Evolutionary conservation across 2,329 filamentous ascomycete species (phyloP).

Genomic region (Beauveria sp.): DNA sequence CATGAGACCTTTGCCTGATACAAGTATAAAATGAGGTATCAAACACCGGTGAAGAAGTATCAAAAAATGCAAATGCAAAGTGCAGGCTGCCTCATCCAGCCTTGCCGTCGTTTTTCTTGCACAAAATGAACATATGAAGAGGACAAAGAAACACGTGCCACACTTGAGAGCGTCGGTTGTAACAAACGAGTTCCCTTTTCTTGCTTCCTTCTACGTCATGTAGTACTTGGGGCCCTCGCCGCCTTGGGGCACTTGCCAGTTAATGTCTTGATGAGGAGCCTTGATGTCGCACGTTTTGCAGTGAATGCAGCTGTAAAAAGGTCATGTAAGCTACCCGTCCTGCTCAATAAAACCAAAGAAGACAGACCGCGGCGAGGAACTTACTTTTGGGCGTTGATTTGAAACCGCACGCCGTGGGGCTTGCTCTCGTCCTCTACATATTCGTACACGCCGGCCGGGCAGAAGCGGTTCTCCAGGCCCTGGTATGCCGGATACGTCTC

Average conservation of each 20-base stretch:
- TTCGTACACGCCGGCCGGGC: conserved; percentile 94
- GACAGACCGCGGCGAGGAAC: conserved; percentile 27
- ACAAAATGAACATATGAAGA: background rate
- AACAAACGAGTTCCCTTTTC: background rate
- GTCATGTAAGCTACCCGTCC: background rate
- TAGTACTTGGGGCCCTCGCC: conserved; percentile 71
- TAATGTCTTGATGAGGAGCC: conserved; percentile 92
- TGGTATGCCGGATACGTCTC: conserved; percentile 81
- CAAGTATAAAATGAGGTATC: conserved; percentile 16
- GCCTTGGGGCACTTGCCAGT: conserved; percentile 91
- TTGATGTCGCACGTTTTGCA: conserved; percentile 99
- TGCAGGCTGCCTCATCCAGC: background rate
- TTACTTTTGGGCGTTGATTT: conserved; percentile 97
- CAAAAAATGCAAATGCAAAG: background rate
- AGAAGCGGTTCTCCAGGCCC: conserved; percentile 93
- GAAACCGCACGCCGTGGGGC: conserved; percentile 83
- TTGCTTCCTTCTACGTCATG: conserved; percentile 42
- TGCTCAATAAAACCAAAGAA: background rate
- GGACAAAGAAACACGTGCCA: background rate
- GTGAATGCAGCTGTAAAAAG: conserved; percentile 72
- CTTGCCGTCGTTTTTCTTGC: background rate
- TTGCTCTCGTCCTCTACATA: conserved; percentile 91
- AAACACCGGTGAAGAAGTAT: conserved; percentile 16
- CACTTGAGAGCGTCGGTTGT: background rate
- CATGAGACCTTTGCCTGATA: conserved; percentile 6